Conservation (phyloP, 768 basidiomycete genomes). For the Mycena vitilis region DNA sequence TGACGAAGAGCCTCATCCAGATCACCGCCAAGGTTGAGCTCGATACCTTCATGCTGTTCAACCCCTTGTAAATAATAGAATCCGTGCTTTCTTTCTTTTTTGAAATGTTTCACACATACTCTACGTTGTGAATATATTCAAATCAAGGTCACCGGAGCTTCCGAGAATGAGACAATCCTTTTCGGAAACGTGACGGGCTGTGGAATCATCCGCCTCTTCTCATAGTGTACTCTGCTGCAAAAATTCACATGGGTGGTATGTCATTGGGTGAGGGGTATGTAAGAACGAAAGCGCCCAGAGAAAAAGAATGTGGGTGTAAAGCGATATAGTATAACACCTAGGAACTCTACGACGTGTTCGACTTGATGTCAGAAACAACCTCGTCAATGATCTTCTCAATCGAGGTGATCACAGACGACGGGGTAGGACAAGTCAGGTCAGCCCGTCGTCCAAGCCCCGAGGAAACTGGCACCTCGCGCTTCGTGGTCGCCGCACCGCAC, state of each 20-base stretch:
- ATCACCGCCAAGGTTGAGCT: slow-evolving; percentile 9
- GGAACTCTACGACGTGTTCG: background rate
- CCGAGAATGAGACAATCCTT: too few relatives aligned
- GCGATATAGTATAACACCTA: background rate
- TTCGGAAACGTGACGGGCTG: too few relatives aligned
- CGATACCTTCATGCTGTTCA: slow-evolving; percentile 21
- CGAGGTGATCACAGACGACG: slow-evolving; percentile 6
- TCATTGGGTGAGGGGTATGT: background rate
- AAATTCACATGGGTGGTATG: too few relatives aligned
- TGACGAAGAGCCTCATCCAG: slow-evolving; percentile 15
- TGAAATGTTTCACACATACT: background rate
- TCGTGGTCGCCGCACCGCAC: slow-evolving; percentile 7
- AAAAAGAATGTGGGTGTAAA: background rate
- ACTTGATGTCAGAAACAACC: slow-evolving; percentile 9
- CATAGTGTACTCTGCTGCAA: too few relatives aligned
- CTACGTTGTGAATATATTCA: background rate
- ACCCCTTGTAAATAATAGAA: slow-evolving; percentile 5
- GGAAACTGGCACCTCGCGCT: background rate
- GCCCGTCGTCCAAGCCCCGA: background rate
- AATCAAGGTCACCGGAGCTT: background rate
- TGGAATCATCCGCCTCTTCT: too few relatives aligned
- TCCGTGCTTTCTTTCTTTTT: background rate
- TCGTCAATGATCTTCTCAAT: slow-evolving; percentile 31
- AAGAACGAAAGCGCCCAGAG: too few relatives aligned
- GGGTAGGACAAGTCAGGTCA: slow-evolving; percentile 7